Percentiles rank a stretch among this genome's conserved stretches.
phyloP scores from a whole-genome alignment of 768 basidiomycete species.

The Tylopilus intermedius region DNA sequence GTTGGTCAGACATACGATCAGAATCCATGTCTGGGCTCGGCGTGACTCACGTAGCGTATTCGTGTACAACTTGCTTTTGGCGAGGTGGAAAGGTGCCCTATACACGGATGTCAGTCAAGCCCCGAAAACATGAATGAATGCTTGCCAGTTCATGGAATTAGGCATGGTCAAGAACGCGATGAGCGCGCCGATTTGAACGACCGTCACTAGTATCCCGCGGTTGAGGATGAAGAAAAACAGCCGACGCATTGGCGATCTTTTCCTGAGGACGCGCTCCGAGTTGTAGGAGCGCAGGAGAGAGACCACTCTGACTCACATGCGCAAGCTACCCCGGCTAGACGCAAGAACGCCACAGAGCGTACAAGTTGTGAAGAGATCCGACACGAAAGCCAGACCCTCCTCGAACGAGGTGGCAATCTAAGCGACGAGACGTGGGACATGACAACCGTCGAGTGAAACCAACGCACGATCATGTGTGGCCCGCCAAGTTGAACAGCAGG shows the following conservation, averaged over 20 bases:
- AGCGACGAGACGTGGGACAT: not conserved
- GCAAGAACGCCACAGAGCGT: not conserved
- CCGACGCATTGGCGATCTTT: not conserved
- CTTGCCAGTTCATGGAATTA: not conserved
- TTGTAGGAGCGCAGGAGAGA: not conserved
- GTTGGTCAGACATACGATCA: not conserved
- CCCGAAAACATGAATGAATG: not conserved
- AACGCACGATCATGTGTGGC: not conserved
- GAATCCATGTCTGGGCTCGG: not conserved
- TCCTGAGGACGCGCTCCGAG: not conserved
- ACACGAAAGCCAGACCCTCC: not conserved
- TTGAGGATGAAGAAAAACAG: not conserved
- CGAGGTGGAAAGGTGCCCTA: not conserved
- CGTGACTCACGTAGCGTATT: conserved; percentile 2
- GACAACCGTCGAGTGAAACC: not conserved
- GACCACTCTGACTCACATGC: not conserved
- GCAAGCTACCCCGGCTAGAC: not conserved
- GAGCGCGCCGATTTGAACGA: conserved; percentile 1
- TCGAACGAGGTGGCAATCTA: not conserved
- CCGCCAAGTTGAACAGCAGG: not conserved
- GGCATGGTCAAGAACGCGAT: not conserved
- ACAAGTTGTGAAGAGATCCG: conserved; percentile 4
- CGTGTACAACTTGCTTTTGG: conserved; percentile 1
- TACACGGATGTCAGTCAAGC: not conserved
- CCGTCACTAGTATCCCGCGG: conserved; percentile 4